These are phyloP conservation scores for Cyclotella atomus DNA, from an alignment of 108 stramenopile genomes.

Conservation along the genomic window DNA sequence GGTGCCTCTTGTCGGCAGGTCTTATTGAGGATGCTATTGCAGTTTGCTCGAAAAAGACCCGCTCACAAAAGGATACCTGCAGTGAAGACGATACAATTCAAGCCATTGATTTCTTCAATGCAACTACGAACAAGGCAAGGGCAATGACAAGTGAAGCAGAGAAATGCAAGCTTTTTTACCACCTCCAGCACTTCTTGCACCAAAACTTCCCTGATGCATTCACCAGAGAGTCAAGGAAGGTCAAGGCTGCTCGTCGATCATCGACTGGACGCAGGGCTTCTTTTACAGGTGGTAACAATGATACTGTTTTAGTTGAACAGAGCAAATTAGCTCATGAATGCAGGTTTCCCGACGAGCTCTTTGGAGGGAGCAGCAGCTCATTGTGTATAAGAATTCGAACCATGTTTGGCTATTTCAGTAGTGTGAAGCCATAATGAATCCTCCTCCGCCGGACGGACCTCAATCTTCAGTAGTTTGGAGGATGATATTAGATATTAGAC, in stretches of 20 bases:
- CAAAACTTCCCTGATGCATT: constrained; percentile 31
- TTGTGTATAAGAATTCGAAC: constrained; percentile 20
- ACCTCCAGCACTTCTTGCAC: constrained; percentile 26
- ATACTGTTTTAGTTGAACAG: constrained; percentile 27
- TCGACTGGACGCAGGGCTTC: constrained; percentile 11
- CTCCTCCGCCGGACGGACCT: no score
- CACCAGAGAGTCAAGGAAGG: constrained; percentile 20
- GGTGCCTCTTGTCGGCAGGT: constrained; percentile 26
- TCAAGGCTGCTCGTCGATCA: constrained; percentile 11
- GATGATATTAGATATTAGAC: no score
- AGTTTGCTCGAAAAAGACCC: constrained; percentile 17
- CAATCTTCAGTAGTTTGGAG: no score
- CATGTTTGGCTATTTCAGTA: constrained; percentile 36
- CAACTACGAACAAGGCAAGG: constrained; percentile 13
- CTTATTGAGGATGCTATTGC: constrained; percentile 23
- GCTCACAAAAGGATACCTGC: not conserved
- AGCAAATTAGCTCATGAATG: constrained; percentile 36
- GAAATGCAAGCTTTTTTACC: constrained; percentile 36
- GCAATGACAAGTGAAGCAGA: constrained; percentile 19
- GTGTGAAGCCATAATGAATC: no score
- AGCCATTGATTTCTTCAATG: constrained; percentile 27
- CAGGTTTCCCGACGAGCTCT: constrained; percentile 37
- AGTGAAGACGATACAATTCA: not conserved
- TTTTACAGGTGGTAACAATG: constrained; percentile 17
- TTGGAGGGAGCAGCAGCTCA: constrained; percentile 17